A percentile compares a stretch with the other conserved stretches of the same genome.
Evolutionary conservation across 225 moss, liverwort and hornwort genomes (phyloP).

Genomic region (Sphagnum tenellum): DNA sequence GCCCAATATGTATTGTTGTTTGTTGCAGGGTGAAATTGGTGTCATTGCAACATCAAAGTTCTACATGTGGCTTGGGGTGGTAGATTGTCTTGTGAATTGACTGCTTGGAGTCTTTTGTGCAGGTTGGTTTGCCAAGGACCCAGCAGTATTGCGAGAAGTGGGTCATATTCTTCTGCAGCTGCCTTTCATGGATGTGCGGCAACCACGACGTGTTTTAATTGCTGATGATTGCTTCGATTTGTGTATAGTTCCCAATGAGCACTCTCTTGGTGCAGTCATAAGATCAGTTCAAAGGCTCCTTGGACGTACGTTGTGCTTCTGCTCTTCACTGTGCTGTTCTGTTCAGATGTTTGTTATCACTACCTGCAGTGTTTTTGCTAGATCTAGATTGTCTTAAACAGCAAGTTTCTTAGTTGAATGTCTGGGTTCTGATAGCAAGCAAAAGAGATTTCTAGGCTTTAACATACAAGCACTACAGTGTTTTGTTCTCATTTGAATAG

Average conservation of each 20-base stretch:
- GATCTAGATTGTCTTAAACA: too few relatives aligned
- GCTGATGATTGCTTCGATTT: slow-evolving; percentile 92
- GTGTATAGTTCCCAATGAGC: slow-evolving; percentile 44
- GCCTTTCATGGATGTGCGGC: slow-evolving; percentile 66
- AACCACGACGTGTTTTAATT: slow-evolving; percentile 72
- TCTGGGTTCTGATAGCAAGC: too few relatives aligned
- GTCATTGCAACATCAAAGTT: too few relatives aligned
- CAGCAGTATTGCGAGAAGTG: slow-evolving; percentile 74
- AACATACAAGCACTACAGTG: too few relatives aligned
- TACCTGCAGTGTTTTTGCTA: not conserved
- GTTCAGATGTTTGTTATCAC: not conserved
- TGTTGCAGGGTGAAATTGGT: too few relatives aligned
- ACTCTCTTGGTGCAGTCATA: slow-evolving; percentile 45
- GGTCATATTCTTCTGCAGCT: slow-evolving; percentile 87
- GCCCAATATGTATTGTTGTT: too few relatives aligned
- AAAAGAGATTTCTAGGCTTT: too few relatives aligned
- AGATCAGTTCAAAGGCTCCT: slow-evolving; percentile 79
- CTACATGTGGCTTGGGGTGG: too few relatives aligned
- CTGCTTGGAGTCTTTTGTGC: slow-evolving; percentile 3
- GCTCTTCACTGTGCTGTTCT: not conserved
- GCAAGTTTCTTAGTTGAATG: too few relatives aligned
- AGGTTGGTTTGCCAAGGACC: slow-evolving; percentile 98
- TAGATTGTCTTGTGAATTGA: too few relatives aligned
- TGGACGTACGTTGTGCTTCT: slow-evolving; percentile 55
- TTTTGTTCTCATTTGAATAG: slow-evolving; percentile 20